Conservation (phyloP, 176 grass and related monocot genomes). For the Avena sativa region DNA sequence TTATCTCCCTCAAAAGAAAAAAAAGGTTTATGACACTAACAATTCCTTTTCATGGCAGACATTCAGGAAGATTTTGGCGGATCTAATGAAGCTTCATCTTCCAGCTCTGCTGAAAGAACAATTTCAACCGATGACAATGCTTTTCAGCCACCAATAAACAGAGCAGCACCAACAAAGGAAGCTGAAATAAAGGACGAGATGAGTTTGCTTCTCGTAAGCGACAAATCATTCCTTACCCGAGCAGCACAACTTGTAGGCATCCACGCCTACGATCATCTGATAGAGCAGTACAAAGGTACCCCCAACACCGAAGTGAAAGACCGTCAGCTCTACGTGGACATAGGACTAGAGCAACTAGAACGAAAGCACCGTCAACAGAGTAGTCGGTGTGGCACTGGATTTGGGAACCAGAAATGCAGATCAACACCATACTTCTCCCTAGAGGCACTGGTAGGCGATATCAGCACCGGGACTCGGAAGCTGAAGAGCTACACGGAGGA, state of each 20-base stretch:
- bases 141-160: constrained; percentile 21
- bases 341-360: constrained; percentile 60
- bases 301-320: constrained; percentile 27
- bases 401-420: constrained; percentile 27
- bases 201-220: constrained; percentile 62
- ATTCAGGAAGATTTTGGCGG: constrained; percentile 33
- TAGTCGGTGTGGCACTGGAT: constrained; percentile 30
- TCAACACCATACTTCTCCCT: constrained; percentile 45
- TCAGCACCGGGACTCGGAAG: constrained; percentile 39
- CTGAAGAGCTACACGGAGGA: constrained; percentile 45
- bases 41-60: constrained; percentile 51
- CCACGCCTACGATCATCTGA: neutral
- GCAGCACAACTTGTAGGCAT: constrained; percentile 46
- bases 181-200: constrained; percentile 57
- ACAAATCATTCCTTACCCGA: constrained; percentile 43
- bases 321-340: constrained; percentile 53
- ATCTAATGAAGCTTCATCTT: constrained; percentile 49
- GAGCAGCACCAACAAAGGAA: constrained; percentile 9
- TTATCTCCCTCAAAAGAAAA: neutral
- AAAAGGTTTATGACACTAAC: neutral
- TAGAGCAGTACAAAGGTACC: constrained; percentile 14
- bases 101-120: constrained; percentile 17
- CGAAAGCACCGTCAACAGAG: constrained; percentile 46
- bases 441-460: constrained; percentile 56
- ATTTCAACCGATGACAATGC: constrained; percentile 36